Evolutionary conservation across 1,284 basidiomycete genomes (phyloP).

Genomic region (Mycena citricolor): DNA sequence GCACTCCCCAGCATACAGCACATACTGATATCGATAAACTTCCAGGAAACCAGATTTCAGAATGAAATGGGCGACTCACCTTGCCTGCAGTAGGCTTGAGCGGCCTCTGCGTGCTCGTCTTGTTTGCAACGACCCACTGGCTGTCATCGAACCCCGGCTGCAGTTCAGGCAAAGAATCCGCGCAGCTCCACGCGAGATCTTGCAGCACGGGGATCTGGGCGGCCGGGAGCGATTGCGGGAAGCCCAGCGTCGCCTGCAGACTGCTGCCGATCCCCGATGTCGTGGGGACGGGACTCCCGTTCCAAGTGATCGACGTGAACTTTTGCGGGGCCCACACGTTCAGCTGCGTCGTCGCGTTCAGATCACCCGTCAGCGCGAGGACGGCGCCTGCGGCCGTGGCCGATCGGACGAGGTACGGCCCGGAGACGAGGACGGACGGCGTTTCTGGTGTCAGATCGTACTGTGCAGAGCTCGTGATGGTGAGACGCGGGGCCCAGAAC

Average conservation of each 20-base stretch:
- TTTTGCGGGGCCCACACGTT: constrained; percentile 38
- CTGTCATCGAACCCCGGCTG: constrained; percentile 37
- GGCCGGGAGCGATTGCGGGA: constrained; percentile 26
- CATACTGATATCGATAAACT: constrained; percentile 25
- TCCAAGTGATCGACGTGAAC: constrained; percentile 44
- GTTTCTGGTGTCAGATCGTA: constrained; percentile 34
- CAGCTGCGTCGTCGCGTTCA: constrained; percentile 42
- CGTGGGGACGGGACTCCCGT: constrained; percentile 34
- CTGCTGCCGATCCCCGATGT: constrained; percentile 29
- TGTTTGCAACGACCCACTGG: constrained; percentile 42
- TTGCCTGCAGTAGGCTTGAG: constrained; percentile 41
- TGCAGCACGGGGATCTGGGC: constrained; percentile 34
- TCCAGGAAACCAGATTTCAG: neutral
- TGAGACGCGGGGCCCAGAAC: constrained; percentile 38
- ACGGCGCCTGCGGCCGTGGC: constrained; percentile 34
- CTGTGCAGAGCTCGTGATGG: constrained; percentile 24
- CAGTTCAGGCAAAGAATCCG: constrained; percentile 45
- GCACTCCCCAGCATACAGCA: constrained; percentile 41
- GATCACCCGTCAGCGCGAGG: constrained; percentile 41
- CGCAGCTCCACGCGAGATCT: constrained; percentile 39
- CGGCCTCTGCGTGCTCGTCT: constrained; percentile 42
- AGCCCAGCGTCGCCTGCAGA: constrained; percentile 30
- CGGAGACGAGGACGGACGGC: constrained; percentile 41
- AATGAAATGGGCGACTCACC: constrained; percentile 22
- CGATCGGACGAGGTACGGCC: constrained; percentile 47